phyloP scores from a whole-genome alignment of 129 eudicot species.

The Mikania micrantha region DNA sequence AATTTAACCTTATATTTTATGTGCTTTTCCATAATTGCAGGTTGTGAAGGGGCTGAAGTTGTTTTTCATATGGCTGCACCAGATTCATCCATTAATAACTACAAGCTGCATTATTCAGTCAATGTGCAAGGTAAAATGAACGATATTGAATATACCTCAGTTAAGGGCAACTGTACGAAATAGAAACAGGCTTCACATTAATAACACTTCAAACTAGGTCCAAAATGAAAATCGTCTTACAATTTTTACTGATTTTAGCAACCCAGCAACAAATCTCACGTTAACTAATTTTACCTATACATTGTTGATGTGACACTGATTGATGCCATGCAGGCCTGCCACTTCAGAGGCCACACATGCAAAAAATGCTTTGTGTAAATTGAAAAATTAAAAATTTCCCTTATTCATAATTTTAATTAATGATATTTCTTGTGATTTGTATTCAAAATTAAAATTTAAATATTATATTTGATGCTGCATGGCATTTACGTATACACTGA shows the following conservation, averaged over 20 bases:
- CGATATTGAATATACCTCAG: not conserved
- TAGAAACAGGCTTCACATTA: not conserved
- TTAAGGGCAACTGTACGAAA: not conserved
- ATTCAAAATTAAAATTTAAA: not conserved
- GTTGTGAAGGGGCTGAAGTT: slow-evolving; percentile 83
- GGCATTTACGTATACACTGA: not conserved
- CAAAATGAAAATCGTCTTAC: not conserved
- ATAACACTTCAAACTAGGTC: not conserved
- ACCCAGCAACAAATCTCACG: not conserved
- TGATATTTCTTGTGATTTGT: not conserved
- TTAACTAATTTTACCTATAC: not conserved
- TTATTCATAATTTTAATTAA: not conserved
- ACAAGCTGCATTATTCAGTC: slow-evolving; percentile 73
- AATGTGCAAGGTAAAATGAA: slow-evolving; percentile 63
- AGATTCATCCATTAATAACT: slow-evolving; percentile 82
- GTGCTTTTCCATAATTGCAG: slow-evolving; percentile 36
- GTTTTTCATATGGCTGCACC: slow-evolving; percentile 98
- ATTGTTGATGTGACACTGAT: not conserved
- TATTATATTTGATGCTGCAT: not conserved
- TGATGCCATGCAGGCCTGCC: not conserved
- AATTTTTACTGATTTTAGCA: not conserved
- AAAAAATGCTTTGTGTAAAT: not conserved
- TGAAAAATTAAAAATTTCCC: not conserved
- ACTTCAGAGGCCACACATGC: not conserved
- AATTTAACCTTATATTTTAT: not conserved